Conservation (phyloP, 352 stramenopile species). For the Poterioochromonas sp. region DNA sequence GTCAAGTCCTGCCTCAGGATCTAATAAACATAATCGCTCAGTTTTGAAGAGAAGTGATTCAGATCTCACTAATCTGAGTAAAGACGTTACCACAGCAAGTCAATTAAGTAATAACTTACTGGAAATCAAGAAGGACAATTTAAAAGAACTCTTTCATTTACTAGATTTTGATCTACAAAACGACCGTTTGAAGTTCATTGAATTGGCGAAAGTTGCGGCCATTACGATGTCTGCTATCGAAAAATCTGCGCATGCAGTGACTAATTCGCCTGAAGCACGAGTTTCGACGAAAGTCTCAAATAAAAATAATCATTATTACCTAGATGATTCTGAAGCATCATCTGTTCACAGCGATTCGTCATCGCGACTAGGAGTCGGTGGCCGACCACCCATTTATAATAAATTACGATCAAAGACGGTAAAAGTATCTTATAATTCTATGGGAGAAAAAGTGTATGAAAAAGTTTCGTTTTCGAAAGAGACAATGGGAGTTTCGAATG, state of each 20-base stretch:
- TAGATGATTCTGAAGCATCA: too few species aligned
- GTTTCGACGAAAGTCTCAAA: too few species aligned
- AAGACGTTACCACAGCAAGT: background rate
- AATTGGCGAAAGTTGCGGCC: slow-evolving; percentile 1
- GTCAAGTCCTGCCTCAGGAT: background rate
- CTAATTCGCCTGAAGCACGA: too few species aligned
- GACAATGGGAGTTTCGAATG: background rate
- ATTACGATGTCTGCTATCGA: background rate
- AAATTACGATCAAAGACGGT: background rate
- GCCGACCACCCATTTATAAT: too few species aligned
- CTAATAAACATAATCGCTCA: background rate
- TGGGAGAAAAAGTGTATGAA: background rate
- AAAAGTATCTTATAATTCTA: background rate
- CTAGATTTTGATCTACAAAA: background rate
- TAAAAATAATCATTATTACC: too few species aligned
- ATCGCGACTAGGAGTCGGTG: background rate
- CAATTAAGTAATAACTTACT: background rate
- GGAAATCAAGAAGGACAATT: background rate
- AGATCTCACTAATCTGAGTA: too few species aligned
- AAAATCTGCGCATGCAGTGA: background rate
- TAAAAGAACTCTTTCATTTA: background rate
- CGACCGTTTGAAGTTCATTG: slow-evolving; percentile 12
- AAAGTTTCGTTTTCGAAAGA: background rate
- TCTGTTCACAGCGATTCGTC: background rate
- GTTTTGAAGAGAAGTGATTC: too few species aligned